Evolutionary conservation across 805 yeast genomes (phyloP).

Genomic region (Ogataea zsoltii): DNA sequence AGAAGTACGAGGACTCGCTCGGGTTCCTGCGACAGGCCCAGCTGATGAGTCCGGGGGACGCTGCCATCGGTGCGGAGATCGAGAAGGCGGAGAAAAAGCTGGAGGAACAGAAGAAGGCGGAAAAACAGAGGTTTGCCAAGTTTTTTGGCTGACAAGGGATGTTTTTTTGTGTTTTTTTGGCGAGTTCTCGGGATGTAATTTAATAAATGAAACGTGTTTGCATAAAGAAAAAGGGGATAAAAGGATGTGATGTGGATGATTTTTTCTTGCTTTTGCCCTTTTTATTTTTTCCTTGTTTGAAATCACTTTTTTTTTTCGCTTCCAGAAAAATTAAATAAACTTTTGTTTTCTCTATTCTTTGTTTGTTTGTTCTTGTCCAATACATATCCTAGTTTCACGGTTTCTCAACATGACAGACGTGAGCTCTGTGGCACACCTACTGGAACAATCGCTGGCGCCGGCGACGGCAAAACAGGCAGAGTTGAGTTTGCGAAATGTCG

Average conservation of each 20-base stretch:
- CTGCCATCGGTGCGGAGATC: slow-evolving; percentile 46
- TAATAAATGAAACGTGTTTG: too few relatives aligned
- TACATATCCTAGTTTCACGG: not conserved
- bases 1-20: slow-evolving; percentile 51
- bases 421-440: slow-evolving; percentile 51
- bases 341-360: not conserved
- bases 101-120: slow-evolving; percentile 46
- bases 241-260: not conserved
- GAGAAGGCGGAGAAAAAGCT: slow-evolving; percentile 41
- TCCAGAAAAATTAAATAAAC: slow-evolving; percentile 1
- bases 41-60: slow-evolving; percentile 47
- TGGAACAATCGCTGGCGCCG: slow-evolving; percentile 67
- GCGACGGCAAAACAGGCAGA: slow-evolving; percentile 69
- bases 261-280: not conserved
- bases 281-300: not conserved
- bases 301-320: not conserved
- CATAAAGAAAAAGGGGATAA: too few relatives aligned
- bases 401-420: slow-evolving; percentile 40
- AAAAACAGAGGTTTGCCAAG: slow-evolving; percentile 58
- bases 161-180: too few relatives aligned
- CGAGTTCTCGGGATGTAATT: too few relatives aligned
- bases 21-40: slow-evolving; percentile 46
- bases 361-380: not conserved
- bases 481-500: slow-evolving; percentile 59
- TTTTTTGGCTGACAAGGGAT: slow-evolving; percentile 45